Base-by-base conservation (phyloP, 352 stramenopile genomes). In the Globisporangium cylindrosporum region DNA sequence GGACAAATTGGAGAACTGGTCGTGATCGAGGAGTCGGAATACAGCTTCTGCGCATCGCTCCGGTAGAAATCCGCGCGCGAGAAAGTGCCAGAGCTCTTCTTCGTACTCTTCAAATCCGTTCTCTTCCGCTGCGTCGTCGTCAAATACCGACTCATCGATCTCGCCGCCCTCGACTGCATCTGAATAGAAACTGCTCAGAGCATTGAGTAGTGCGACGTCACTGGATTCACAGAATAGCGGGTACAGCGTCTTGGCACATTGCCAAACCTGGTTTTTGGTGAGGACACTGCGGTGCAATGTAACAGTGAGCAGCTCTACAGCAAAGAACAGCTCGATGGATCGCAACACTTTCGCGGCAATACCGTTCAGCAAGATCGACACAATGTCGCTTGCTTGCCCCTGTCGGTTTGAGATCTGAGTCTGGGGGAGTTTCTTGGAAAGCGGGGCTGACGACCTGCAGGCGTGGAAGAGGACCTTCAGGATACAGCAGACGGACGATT, bases 381-480 rank as follows among this genome's bases (percentile, higher is more conserved):
- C 77, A 38, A 91, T 69, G 27, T 90, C 79, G 1, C 4, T 61
- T 61, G 29, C 20, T 27, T 59, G 61, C 3, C 63, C 64, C 1
- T 76, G 67, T 9, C 73, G 63, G 5, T 61, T 76, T 14, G 29
- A 61, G 71, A 75, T 63, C 69, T 68, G 36, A 3, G 29, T 62
- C 27, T 62, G 53, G 2, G 64, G 68, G 2, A 94, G 70, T 60
- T 92, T 92, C 41, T 77, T 81, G 7, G 83, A 91, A 4, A 92
- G 63, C 29, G 77, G 74, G 4, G 81, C 80, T n/a, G 87, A 94
- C 9, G 83, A 84, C 4, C 84, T 76, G 64, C 78, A 90, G 24
- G 73, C 71, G 48, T 95, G 84, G 24, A 89, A 57, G 5, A 95
- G 67, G 15, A 95, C 86, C 59, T 93, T 93, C 38, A 95, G 59